Conservation (phyloP, 2,329 filamentous ascomycete species). For the Fusarium metavorans region DNA sequence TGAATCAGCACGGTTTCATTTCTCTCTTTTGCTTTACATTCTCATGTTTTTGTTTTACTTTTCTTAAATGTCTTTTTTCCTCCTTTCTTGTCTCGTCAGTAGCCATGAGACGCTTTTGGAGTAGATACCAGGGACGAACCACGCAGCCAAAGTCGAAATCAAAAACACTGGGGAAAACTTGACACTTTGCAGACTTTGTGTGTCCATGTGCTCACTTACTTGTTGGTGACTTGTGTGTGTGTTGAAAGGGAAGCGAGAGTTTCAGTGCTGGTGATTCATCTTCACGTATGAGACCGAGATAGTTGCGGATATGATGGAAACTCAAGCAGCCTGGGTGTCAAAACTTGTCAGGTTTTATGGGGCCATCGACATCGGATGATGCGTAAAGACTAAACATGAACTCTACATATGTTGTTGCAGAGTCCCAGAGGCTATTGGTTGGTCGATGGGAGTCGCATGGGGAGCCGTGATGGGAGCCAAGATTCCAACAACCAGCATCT, state of each 20-base stretch:
- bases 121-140: conserved; percentile 26
- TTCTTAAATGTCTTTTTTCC: neutral
- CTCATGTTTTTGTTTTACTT: neutral
- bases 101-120: conserved; percentile 13
- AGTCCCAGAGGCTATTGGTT: neutral
- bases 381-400: neutral
- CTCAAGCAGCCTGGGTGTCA: neutral
- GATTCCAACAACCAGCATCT: neutral
- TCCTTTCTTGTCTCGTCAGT: neutral
- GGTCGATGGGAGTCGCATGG: neutral
- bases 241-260: neutral
- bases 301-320: neutral
- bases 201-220: neutral
- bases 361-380: neutral
- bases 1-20: conserved; percentile 9
- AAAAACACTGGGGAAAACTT: conserved; percentile 7
- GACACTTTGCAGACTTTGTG: neutral
- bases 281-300: neutral
- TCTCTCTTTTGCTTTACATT: neutral
- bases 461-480: neutral
- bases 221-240: too few relatives aligned
- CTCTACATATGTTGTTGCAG: neutral
- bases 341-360: neutral
- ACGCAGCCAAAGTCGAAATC: conserved; percentile 12
- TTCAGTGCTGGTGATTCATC: neutral